These are phyloP conservation scores for Nakazawaea sp. DNA, from an alignment of 805 yeast species.

Conservation along the genomic window DNA sequence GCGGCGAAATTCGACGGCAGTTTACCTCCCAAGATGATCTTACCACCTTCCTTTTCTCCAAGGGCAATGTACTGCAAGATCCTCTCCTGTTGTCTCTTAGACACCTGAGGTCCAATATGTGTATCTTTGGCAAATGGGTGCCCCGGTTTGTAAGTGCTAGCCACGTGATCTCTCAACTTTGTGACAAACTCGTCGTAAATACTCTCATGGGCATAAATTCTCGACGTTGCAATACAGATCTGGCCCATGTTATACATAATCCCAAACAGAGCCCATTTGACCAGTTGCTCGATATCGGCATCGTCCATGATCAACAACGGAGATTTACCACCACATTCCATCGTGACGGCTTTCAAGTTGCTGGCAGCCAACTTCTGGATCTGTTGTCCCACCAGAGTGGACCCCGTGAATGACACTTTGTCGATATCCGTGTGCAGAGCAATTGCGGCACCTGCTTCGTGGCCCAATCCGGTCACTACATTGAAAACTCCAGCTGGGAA, in stretches of 20 bases:
- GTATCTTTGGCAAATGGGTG: slow-evolving; percentile 61
- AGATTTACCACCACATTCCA: slow-evolving; percentile 58
- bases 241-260: slow-evolving; percentile 42
- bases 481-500: slow-evolving; percentile 74
- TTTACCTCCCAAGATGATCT: slow-evolving; percentile 60
- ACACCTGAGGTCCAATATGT: slow-evolving; percentile 72
- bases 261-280: slow-evolving; percentile 42
- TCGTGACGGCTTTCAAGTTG: slow-evolving; percentile 49
- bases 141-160: slow-evolving; percentile 46
- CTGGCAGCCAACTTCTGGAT: slow-evolving; percentile 63
- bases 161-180: slow-evolving; percentile 28
- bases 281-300: slow-evolving; percentile 45
- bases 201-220: slow-evolving; percentile 35
- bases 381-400: slow-evolving; percentile 65
- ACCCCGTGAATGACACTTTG: slow-evolving; percentile 77
- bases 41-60: slow-evolving; percentile 69
- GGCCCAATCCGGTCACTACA: slow-evolving; percentile 67
- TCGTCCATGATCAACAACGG: slow-evolving; percentile 47
- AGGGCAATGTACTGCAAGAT: slow-evolving; percentile 58
- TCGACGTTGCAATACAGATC: slow-evolving; percentile 40
- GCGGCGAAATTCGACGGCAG: slow-evolving; percentile 35
- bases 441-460: slow-evolving; percentile 61
- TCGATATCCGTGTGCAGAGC: slow-evolving; percentile 58
- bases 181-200: slow-evolving; percentile 35
- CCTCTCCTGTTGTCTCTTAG: slow-evolving; percentile 57